Evolutionary conservation across 768 basidiomycete genomes (phyloP), one percentile per base, ranked within the genome.

Genomic region (Pleurotus ostreatus): DNA sequence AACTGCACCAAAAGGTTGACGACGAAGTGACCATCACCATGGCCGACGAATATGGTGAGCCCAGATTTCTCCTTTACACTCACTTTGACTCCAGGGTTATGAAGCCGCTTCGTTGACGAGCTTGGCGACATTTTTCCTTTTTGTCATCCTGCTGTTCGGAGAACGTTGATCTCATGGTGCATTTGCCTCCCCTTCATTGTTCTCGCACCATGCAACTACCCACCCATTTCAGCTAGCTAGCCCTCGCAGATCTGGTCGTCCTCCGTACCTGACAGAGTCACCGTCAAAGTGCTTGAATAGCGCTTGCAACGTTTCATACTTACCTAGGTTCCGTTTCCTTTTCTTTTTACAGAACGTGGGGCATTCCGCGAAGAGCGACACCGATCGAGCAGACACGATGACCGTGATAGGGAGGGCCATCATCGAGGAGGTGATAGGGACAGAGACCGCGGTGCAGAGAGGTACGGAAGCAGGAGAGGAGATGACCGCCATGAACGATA

Each of bases 151-250:
- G 30, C 66, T 66, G 67, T 54, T 64, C 65, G 59, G 66, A 70
- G 71, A 71, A 78, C 71, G 72, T 76, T 74, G 78, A 77, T 78
- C 81, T 84, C 81, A 84, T 83, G 82, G 81, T 83, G 83, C 81
- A 79, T 34, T 34, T 34, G 30, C 30, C 68, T 71, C 38, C 49
- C 61, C 66, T 69, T 71, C 70, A 64, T 65, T 66, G 62, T 71
- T 66, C 72, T 71, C 76, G 79, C 80, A 79, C 82, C 78, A 73
- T 83, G 75, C 68, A 70, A 69, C 71, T 72, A 65, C 71, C 20
- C 41, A n/a, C 39, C 51, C 12, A 38, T 78, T 74, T 71, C 80
- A 88, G 86, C 85, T 86, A 87, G 84, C 85, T 76, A 75, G 77
- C 79, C 26, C 67, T 69, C 65, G 58, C 63, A 63, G 68, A 66